Evolutionary conservation across 192 early-diverging fungal genomes (phyloP), one percentile per base, ranked within the genome.

Genomic region (Chytriomyces sp.): DNA sequence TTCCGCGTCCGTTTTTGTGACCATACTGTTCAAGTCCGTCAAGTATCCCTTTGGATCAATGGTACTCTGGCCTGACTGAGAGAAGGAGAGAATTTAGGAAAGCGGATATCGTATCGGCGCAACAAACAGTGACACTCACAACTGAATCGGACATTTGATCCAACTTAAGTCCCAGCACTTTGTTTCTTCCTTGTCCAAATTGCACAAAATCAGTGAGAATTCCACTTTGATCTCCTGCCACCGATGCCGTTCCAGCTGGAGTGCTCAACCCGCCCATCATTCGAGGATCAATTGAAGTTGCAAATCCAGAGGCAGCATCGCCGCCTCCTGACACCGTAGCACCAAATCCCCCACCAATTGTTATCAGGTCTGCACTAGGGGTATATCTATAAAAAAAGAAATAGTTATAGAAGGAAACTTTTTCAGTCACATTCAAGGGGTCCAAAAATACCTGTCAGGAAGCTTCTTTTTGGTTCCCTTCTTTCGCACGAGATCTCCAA

Each of bases 11-110:
- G 86, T 92, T 69, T 93, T 94, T 35, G 93, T 87, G 0, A 90
- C 90, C 3, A 96, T 86, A 70, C 91, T 92, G 80, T 92, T 93
- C 13, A 99, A 88, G 64, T 93, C 96, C 2, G 98, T 98, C 59
- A 99, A 80, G 79, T 99, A 99, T 10, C 98, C 98, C 48, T 95
- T 95, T 5, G 97, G 93, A 67, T 99, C 97, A 62, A 98, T 88
- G 10, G 92, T 96, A 4, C 94, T 94, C 82, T 94, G 87, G 11
- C 95, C 95, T 5, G 91, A 88, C 6, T 67, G 45, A 28, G 13
- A 11, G 45, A 28, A 46, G 8, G 89, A 11, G 66, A 67, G 7
- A 24, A 24, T 13, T 13, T 11, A 20, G 18, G 91, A 61, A 23
- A 47, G 46, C 49, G 46, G 26, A 62, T 13, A 72, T 26, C 50